Percentiles rank a stretch among this genome's conserved stretches.
Evolutionary conservation across 169 alveolate species (phyloP).

Genomic region (Perkinsus marinus): DNA sequence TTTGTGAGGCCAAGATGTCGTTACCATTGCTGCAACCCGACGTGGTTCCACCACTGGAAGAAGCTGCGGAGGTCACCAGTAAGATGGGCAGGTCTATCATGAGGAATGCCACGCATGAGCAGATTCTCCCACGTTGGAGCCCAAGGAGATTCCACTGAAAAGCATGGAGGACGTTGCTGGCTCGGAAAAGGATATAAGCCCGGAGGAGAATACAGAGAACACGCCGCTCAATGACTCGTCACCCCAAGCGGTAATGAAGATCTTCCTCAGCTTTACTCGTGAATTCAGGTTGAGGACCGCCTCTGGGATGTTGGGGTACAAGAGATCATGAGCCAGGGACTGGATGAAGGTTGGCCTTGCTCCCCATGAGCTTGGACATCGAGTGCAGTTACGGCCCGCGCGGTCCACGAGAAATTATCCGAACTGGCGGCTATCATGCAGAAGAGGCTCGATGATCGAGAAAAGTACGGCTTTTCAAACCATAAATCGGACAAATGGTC

Average conservation of each 20-base stretch:
- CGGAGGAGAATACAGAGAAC: too few species aligned
- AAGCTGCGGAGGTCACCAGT: neutral
- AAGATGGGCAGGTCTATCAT: too few species aligned
- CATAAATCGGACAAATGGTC: too few species aligned
- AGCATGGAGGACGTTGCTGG: too few species aligned
- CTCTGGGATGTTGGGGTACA: neutral
- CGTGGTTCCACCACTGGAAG: neutral
- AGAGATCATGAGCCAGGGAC: neutral
- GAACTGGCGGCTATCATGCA: neutral
- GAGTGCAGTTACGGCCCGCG: neutral
- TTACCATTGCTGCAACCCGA: neutral
- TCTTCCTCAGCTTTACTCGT: neutral
- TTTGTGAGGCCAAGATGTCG: neutral
- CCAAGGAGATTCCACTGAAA: too few species aligned
- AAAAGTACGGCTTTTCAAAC: neutral
- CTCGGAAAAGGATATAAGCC: too few species aligned
- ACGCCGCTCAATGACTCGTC: too few species aligned
- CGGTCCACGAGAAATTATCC: neutral
- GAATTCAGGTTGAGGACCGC: neutral
- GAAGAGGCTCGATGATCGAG: neutral
- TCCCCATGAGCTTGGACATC: neutral
- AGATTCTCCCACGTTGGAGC: too few species aligned
- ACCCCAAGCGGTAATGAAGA: neutral
- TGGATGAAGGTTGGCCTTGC: neutral
- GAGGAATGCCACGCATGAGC: too few species aligned